Conservation (phyloP, 208 protist genomes). For the Vickermania spadyakhi region DNA sequence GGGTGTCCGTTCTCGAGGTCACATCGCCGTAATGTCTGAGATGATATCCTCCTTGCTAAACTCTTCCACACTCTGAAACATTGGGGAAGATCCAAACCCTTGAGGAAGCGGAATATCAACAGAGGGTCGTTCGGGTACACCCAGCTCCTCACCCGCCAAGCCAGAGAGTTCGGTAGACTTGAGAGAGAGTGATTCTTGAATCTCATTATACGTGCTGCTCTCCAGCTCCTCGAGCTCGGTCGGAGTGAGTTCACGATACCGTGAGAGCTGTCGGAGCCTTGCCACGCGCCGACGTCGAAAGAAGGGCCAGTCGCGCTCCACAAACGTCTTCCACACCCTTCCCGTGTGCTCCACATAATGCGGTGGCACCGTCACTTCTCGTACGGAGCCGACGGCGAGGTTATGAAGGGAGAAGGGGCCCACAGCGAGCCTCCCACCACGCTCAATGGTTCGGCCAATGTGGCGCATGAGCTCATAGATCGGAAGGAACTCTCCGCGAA, state of each 20-base stretch:
- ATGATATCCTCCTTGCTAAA: too few relatives aligned
- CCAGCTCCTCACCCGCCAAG: constrained; percentile 17
- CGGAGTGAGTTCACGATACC: constrained; percentile 69
- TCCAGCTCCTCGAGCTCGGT: constrained; percentile 81
- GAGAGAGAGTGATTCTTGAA: constrained; percentile 62
- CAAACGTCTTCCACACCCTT: constrained; percentile 67
- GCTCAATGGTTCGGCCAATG: constrained; percentile 62
- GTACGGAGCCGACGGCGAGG: constrained; percentile 74
- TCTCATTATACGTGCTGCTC: constrained; percentile 79
- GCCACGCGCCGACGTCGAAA: constrained; percentile 70
- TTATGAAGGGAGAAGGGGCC: constrained; percentile 67
- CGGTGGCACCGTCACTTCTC: constrained; percentile 78
- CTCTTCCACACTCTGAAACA: not conserved
- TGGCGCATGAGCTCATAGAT: constrained; percentile 79
- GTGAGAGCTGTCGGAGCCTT: constrained; percentile 40
- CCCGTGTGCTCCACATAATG: constrained; percentile 58
- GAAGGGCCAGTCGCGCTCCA: constrained; percentile 87
- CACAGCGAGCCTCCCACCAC: constrained; percentile 78
- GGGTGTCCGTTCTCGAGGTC: too few relatives aligned
- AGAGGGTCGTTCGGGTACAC: too few relatives aligned
- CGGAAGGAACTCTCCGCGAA: constrained; percentile 63
- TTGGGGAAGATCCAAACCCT: not conserved
- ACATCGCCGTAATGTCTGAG: too few relatives aligned
- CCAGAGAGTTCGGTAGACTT: constrained; percentile 50
- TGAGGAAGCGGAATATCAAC: too few relatives aligned